These are phyloP conservation scores for Apiospora kogelbergensis DNA, from an alignment of 2,329 filamentous ascomycete species.

Conservation along the genomic window DNA sequence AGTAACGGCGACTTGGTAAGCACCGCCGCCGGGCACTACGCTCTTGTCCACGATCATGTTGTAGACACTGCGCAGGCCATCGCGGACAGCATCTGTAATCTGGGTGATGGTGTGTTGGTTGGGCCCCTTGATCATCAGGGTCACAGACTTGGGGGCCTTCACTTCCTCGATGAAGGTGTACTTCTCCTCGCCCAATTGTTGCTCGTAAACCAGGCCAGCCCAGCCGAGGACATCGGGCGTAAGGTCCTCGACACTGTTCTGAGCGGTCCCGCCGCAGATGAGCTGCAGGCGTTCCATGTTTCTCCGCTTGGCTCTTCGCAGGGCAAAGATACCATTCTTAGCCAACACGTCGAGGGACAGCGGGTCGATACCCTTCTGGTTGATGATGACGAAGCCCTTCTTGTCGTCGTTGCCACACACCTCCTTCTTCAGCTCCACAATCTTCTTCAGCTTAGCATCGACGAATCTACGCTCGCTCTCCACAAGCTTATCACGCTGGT, in stretches of 20 bases:
- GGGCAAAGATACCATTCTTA: conserved; percentile 96
- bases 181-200: conserved; percentile 97
- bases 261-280: conserved; percentile 84
- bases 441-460: conserved; percentile 94
- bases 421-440: conserved; percentile 96
- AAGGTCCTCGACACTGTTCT: conserved; percentile 96
- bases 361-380: conserved; percentile 98
- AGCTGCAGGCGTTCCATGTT: conserved; percentile 99
- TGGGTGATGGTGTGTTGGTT: conserved; percentile 96
- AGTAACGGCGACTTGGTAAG: conserved; percentile 93
- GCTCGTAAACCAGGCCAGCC: conserved; percentile 96
- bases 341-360: conserved; percentile 92
- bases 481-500: conserved; percentile 96
- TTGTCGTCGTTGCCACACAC: conserved; percentile 90
- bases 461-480: conserved; percentile 96
- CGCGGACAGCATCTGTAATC: conserved; percentile 93
- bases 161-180: conserved; percentile 99
- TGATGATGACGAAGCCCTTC: conserved; percentile 97
- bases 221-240: conserved; percentile 87
- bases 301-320: conserved; percentile 91
- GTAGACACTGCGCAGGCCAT: conserved; percentile 94
- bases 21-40: conserved; percentile 90
- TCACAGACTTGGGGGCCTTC: conserved; percentile 97
- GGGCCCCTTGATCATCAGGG: conserved; percentile 94
- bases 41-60: conserved; percentile 99